phyloP scores from a whole-genome alignment of 2,329 filamentous ascomycete species.

The Pleoardoris graminearum region DNA sequence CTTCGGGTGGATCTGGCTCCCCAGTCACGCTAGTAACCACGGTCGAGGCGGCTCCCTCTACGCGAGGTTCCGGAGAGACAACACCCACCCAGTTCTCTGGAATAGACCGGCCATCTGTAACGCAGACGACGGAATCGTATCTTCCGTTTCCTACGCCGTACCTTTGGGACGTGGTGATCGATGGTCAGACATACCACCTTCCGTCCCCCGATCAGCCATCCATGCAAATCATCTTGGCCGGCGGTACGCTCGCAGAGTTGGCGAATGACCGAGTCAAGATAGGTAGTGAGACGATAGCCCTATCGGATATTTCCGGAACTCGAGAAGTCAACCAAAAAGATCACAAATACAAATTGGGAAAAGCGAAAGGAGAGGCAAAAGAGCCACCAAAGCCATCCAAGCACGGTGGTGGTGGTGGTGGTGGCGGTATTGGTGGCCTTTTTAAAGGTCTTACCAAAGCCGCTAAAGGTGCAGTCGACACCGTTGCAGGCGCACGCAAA shows the following conservation, averaged over 20 bases:
- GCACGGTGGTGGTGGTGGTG: neutral
- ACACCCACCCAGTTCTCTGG: neutral
- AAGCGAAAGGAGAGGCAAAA: too few species aligned
- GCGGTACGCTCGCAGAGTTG: slow-evolving; percentile 13
- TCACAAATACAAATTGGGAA: neutral
- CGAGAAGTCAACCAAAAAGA: slow-evolving; percentile 11
- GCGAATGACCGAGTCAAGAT: slow-evolving; percentile 12
- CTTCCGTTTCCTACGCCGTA: slow-evolving; percentile 2
- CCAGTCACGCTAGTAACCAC: slow-evolving; percentile 1
- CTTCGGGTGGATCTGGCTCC: neutral
- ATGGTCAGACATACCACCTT: slow-evolving; percentile 15
- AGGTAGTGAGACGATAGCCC: slow-evolving; percentile 10
- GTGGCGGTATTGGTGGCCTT: slow-evolving; percentile 9
- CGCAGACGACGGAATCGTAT: neutral
- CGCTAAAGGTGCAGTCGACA: slow-evolving; percentile 6
- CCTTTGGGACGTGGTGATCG: slow-evolving; percentile 17
- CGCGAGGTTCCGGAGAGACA: neutral
- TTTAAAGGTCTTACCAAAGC: slow-evolving; percentile 8
- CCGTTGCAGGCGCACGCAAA: slow-evolving; percentile 4
- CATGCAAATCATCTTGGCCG: slow-evolving; percentile 14
- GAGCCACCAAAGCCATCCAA: neutral
- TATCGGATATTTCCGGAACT: slow-evolving; percentile 1
- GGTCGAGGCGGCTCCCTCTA: neutral
- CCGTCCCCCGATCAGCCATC: slow-evolving; percentile 14
- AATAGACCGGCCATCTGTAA: neutral